A percentile compares a stretch with the other conserved stretches of the same genome.
Conservation (phyloP, 2,329 filamentous ascomycete genomes). For the Mariannaea elegans region DNA sequence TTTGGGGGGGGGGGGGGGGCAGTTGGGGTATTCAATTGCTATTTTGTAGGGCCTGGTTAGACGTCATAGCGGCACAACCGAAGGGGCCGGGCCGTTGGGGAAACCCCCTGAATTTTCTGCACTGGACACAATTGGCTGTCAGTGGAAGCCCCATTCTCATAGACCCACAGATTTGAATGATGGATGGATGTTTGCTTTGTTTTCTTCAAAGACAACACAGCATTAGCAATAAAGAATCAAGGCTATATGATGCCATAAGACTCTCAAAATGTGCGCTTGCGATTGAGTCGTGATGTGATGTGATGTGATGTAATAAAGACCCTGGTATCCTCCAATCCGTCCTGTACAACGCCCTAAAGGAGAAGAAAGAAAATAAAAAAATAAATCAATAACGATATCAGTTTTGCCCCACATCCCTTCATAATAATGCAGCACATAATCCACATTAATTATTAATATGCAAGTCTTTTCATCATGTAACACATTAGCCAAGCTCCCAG, state of each 20-base stretch:
- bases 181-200: background rate
- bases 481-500: slow-evolving; percentile 51
- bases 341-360: background rate
- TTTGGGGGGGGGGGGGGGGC: no score
- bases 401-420: no score
- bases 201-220: slow-evolving; percentile 11
- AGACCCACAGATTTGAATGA: slow-evolving; percentile 14
- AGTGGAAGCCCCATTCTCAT: slow-evolving; percentile 5
- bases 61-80: no score
- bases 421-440: no score
- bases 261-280: slow-evolving; percentile 20
- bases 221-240: slow-evolving; percentile 9
- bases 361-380: slow-evolving; percentile 13
- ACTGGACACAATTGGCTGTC: slow-evolving; percentile 20
- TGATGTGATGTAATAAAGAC: background rate
- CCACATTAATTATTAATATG: no score
- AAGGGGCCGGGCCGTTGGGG: no score
- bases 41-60: no score
- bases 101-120: background rate
- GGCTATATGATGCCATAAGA: background rate
- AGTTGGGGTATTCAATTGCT: background rate
- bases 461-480: slow-evolving; percentile 14
- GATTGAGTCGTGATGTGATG: slow-evolving; percentile 32
- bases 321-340: slow-evolving; percentile 32
- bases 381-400: no score